Base-by-base conservation (phyloP, 2,329 filamentous ascomycete genomes). In the Lecanicillium sp. region DNA sequence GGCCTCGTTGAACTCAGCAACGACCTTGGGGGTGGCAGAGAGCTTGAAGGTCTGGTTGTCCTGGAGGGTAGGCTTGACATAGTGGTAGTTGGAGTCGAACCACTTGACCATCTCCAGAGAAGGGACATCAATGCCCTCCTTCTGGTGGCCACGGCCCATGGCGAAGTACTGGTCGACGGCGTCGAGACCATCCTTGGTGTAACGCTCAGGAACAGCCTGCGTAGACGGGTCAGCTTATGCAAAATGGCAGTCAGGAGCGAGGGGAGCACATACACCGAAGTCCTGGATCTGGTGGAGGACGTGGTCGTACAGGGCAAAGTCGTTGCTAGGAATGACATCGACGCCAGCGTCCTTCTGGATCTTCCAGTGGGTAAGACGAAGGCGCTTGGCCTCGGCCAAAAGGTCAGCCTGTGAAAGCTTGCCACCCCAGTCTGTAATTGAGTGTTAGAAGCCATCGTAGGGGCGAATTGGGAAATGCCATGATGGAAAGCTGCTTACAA, bases 51-150 rank as follows among this genome's bases (percentile, higher is more conserved):
- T 82, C 79, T 98, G 92, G 77, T 85, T 84, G 72, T 95, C 83
- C 71, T 95, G 88, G 52, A 98, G 80, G 47, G 92, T 95, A 49
- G 92, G 92, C 82, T 96, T 96, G 72, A 96, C 92, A 68, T 98
- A 98, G 79, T 96, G 92, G 83, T 98, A 98, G 84, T 98, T 98
- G 51, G 88, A 95, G 78, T 98, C 92, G 64, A 98, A 98, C 92
- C 92, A 98, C 78, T 98, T 98, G 58, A 98, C 92, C 92, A 98
- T 98, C 78, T 98, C 92, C 68, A 95, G 73, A 59, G 76, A 78
- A 54, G 90, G 87, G 51, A 96, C 92, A 67, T 98, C 92, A 55
- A 96, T 76, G 65, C 85, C 79, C 60, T 81, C 79, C 80, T 87
- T 94, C 73, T 98, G 92, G 72, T 94, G 89, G 62, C 92, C 92